Conservation (phyloP, 345 rosid genomes). For the Mallotus nudiflorus region DNA sequence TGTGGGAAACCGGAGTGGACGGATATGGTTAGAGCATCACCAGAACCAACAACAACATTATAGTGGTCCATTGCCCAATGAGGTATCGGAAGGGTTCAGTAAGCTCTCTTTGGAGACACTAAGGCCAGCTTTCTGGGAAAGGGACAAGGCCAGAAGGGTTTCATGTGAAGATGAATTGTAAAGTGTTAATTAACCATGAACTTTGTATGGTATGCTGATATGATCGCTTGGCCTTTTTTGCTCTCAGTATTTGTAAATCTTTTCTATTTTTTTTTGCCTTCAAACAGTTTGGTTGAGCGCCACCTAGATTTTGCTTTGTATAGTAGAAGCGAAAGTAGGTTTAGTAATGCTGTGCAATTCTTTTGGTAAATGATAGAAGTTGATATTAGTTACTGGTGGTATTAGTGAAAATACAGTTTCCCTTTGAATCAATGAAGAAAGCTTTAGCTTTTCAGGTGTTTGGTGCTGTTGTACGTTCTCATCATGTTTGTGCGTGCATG, state of each 20-base stretch:
- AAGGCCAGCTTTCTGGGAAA: conserved; percentile 40
- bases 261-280: neutral
- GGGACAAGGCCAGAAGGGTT: conserved; percentile 45
- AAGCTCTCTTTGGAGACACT: conserved; percentile 55
- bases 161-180: conserved; percentile 29
- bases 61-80: conserved; percentile 47
- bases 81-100: conserved; percentile 56
- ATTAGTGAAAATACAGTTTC: conserved; percentile 15
- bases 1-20: conserved; percentile 80
- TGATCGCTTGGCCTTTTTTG: conserved; percentile 4
- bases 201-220: conserved; percentile 8
- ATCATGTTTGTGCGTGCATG: neutral
- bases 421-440: conserved; percentile 25
- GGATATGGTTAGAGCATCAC: conserved; percentile 62
- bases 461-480: neutral
- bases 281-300: conserved; percentile 17
- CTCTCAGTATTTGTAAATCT: neutral
- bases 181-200: conserved; percentile 7
- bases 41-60: conserved; percentile 43
- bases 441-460: neutral
- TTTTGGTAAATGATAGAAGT: conserved; percentile 27
- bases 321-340: conserved; percentile 37
- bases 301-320: conserved; percentile 44
- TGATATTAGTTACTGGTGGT: neutral
- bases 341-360: conserved; percentile 34